A percentile compares a stretch with the other conserved stretches of the same genome.
Evolutionary conservation across 768 basidiomycete genomes (phyloP).

Genomic region (Hericium coralloides): DNA sequence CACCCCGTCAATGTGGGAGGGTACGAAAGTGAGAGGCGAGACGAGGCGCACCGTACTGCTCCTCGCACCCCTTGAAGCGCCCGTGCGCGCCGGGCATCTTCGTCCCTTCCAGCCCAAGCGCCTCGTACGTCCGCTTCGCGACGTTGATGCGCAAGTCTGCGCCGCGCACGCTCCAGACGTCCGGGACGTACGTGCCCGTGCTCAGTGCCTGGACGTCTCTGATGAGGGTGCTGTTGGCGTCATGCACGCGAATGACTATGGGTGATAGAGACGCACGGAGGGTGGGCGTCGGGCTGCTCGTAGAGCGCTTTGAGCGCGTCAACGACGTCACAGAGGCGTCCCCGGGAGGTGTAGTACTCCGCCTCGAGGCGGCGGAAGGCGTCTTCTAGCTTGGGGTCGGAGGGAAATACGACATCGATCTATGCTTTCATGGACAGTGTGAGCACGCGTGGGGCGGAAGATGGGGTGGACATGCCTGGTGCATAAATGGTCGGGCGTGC

Average conservation of each 20-base stretch:
- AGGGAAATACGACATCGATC: conserved; percentile 58
- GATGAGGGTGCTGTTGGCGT: not conserved
- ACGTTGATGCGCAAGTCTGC: conserved; percentile 50
- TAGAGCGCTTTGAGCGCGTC: conserved; percentile 25
- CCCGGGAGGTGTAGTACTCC: conserved; percentile 35
- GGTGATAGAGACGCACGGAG: conserved; percentile 16
- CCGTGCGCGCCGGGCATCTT: conserved; percentile 35
- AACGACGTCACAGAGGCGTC: conserved; percentile 35
- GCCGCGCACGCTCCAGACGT: conserved; percentile 60
- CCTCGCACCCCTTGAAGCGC: conserved; percentile 33
- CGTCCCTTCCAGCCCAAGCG: conserved; percentile 50
- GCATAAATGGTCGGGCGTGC: conserved; percentile 7
- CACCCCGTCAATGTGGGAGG: not conserved
- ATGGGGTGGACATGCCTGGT: conserved; percentile 9
- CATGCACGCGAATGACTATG: not conserved
- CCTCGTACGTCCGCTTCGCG: conserved; percentile 49
- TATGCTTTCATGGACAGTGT: conserved; percentile 17
- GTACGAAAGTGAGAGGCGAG: not conserved
- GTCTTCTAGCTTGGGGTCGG: conserved; percentile 28
- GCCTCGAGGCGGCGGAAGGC: conserved; percentile 33
- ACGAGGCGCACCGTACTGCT: conserved; percentile 34
- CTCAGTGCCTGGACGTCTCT: conserved; percentile 5
- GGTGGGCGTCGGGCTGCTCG: conserved; percentile 12
- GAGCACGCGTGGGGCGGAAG: not conserved
- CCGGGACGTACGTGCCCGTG: conserved; percentile 26